Base-by-base conservation (phyloP, 305 asterid genomes). In the Lippia alba region DNA sequence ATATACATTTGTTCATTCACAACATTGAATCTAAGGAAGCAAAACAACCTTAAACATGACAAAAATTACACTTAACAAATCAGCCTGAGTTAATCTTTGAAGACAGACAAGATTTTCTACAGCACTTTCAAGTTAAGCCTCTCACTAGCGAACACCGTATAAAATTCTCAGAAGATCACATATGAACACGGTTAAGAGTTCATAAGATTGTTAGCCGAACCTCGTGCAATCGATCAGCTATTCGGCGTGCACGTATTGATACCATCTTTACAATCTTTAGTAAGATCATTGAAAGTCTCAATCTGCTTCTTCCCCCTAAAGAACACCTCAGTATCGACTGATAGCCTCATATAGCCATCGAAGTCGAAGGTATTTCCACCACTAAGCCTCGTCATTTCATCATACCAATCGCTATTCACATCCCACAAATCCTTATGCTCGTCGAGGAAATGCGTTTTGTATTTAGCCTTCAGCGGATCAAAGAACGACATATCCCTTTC, bases 221-320 rank as follows among this genome's bases (percentile, higher is more conserved):
- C 9, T 36, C 41, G 5, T 36, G 9, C 41, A 24, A 24, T 36
- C 41, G 9, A 36, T 36, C 41, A 36, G 41, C 41, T 36, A 36
- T 36, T 36, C 41, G 5, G 9, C 9, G 71, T 76, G 86, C 98
- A 92, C n/a, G 88, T 79, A 70, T 85, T 80, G n/a, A 82, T 39
- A 46, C 98, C 98, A 80, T 91, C 82, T 81, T 86, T 93, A 66
- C 96, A 91, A 78, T 91, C 98, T 58, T 53, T 85, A 8, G 97
- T 89, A 18, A 87, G 96, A 78, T 86, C 97, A 72, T 91, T 86
- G 78, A 91, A 93, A 12, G 94, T 93, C 82, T 93, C 98, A 15
- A 91, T 74, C 82, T 89, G 91, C 75, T 79, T 89, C 67, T 89
- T 89, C 2, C 87, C 96, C 84, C 83, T 83, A n/a, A 79, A 74